Percentiles rank a stretch among this genome's conserved stretches.
Conservation (phyloP, 164 flowering plant genomes). For the Litsea cubeba region DNA sequence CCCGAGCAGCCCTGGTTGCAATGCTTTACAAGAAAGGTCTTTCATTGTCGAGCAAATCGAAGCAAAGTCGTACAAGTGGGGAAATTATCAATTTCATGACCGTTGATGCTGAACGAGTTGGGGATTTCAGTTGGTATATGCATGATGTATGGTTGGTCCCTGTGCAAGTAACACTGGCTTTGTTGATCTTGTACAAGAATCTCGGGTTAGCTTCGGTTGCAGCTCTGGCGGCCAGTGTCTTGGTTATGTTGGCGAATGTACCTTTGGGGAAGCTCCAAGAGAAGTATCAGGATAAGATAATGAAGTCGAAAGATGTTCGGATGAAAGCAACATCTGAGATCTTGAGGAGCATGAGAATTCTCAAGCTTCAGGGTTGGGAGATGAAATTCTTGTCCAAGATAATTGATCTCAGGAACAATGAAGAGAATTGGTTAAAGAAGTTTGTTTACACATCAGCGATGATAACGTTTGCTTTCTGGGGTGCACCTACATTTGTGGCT, state of each 20-base stretch:
- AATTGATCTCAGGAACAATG: conserved; percentile 40
- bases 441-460: conserved; percentile 38
- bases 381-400: conserved; percentile 61
- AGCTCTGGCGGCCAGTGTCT: conserved; percentile 41
- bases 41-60: conserved; percentile 57
- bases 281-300: conserved; percentile 47
- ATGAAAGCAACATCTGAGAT: conserved; percentile 71
- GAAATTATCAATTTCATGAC: conserved; percentile 73
- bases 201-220: conserved; percentile 64
- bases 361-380: conserved; percentile 84
- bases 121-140: conserved; percentile 52
- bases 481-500: conserved; percentile 61
- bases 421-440: conserved; percentile 55
- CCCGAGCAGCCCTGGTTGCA: conserved; percentile 40
- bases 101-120: conserved; percentile 69
- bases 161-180: conserved; percentile 51
- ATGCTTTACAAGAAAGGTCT: conserved; percentile 54
- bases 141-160: conserved; percentile 68
- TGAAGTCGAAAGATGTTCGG: conserved; percentile 67
- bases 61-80: conserved; percentile 56
- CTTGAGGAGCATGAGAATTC: conserved; percentile 73
- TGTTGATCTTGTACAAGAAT: conserved; percentile 53
- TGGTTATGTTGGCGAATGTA: conserved; percentile 51
- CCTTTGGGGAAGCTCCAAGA: conserved; percentile 52
- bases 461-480: conserved; percentile 48